Conservation (phyloP, 2,329 filamentous ascomycete species). For the Pseudohalonectria lignicola region DNA sequence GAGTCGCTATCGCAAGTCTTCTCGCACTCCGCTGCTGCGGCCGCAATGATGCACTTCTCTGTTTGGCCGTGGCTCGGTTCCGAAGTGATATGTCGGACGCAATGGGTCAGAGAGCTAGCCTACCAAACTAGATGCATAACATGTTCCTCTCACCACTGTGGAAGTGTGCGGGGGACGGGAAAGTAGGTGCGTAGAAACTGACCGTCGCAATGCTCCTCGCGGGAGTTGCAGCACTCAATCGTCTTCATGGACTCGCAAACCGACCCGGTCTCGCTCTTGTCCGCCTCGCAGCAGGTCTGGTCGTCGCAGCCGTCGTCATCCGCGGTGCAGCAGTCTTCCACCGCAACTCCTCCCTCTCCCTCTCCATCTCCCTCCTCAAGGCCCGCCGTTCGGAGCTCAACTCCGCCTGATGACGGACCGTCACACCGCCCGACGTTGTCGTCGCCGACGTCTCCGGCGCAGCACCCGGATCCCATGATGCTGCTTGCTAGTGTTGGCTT, state of each 20-base stretch:
- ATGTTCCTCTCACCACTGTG: too few relatives aligned
- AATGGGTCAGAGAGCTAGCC: too few relatives aligned
- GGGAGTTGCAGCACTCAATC: constrained; percentile 13
- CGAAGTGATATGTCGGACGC: too few relatives aligned
- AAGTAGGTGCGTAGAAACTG: background rate
- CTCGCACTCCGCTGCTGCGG: constrained; percentile 18
- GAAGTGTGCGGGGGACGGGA: too few relatives aligned
- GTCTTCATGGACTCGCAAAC: background rate
- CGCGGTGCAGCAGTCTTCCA: background rate
- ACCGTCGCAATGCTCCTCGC: constrained; percentile 11
- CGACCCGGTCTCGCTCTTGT: background rate
- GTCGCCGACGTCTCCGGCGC: background rate
- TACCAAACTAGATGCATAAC: too few relatives aligned
- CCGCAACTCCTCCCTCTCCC: background rate
- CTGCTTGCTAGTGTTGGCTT: too few relatives aligned
- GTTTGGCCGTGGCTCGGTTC: too few relatives aligned
- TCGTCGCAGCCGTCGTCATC: constrained; percentile 1
- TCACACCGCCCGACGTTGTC: too few relatives aligned
- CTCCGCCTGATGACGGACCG: too few relatives aligned
- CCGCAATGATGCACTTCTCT: constrained; percentile 20
- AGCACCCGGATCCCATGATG: constrained; percentile 3
- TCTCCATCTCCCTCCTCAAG: background rate
- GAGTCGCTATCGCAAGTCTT: constrained; percentile 15
- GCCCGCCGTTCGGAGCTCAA: too few relatives aligned
- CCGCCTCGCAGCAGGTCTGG: constrained; percentile 1